phyloP scores from a whole-genome alignment of 2,329 filamentous ascomycete genomes.

The Colletotrichum gigasporum region DNA sequence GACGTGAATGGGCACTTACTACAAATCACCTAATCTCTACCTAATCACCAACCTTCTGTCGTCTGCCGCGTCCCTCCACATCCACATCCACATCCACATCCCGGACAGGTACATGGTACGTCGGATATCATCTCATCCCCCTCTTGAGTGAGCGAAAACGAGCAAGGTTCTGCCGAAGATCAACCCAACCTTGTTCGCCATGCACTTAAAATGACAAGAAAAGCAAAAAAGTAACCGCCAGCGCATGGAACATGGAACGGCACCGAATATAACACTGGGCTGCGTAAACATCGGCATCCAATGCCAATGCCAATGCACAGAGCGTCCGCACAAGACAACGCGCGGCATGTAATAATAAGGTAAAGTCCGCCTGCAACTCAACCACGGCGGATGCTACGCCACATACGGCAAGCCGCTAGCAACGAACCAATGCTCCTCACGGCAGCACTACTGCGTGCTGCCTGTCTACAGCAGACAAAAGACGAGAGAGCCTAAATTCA shows the following conservation, averaged over 20 bases:
- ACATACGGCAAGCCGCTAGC: conserved; percentile 12
- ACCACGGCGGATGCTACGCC: not conserved
- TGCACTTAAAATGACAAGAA: conserved; percentile 3
- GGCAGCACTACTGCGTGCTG: no score
- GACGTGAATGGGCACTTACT: not conserved
- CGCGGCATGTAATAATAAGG: not conserved
- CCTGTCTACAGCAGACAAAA: no score
- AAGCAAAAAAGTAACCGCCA: not conserved
- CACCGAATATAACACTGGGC: no score
- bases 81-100: no score
- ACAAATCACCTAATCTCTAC: not conserved
- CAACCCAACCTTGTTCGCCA: conserved; percentile 3
- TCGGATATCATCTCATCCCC: conserved; percentile 2
- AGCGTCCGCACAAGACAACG: no score
- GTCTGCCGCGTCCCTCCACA: not conserved
- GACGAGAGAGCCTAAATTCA: not conserved
- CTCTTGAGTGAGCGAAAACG: not conserved
- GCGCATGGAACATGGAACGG: no score
- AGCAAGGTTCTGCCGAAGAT: conserved; percentile 5
- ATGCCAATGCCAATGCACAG: no score
- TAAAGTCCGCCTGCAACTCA: not conserved
- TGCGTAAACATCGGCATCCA: no score
- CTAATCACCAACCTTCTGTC: conserved; percentile 7
- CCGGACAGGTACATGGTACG: conserved; percentile 3
- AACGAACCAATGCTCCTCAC: no score